Percentiles rank a stretch among this genome's conserved stretches.
phyloP scores from a whole-genome alignment of 257 asterid species.

The Nyctanthes arbortristis region DNA sequence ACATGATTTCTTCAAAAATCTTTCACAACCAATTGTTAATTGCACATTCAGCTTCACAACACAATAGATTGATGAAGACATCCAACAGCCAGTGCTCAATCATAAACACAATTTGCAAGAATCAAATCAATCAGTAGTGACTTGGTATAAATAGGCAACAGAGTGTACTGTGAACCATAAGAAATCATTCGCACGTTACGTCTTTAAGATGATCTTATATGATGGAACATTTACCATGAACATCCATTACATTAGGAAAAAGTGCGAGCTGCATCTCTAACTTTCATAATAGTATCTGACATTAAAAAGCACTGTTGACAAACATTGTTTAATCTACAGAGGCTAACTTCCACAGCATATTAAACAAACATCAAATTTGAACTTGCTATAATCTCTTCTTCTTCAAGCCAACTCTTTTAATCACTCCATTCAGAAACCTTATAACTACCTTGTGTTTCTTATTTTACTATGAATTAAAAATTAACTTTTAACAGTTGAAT shows the following conservation, averaged over 20 bases:
- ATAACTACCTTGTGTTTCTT: not conserved
- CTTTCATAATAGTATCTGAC: not conserved
- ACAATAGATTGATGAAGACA: not conserved
- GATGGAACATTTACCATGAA: not conserved
- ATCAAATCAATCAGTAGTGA: not conserved
- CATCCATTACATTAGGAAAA: not conserved
- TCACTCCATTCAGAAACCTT: not conserved
- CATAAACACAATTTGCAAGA: not conserved
- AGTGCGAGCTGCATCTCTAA: not conserved
- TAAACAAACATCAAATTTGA: not conserved
- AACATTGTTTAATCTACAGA: not conserved
- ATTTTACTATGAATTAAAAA: not conserved
- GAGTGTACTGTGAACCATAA: not conserved
- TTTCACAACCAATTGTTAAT: not conserved
- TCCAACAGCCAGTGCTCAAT: not conserved
- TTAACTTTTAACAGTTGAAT: not conserved
- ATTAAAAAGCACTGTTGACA: not conserved
- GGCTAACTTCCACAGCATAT: not conserved
- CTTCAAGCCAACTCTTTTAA: slow-evolving; percentile 3
- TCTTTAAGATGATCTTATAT: not conserved
- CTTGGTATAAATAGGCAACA: not conserved
- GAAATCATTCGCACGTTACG: not conserved
- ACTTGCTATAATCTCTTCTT: slow-evolving; percentile 3
- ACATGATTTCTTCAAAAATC: slow-evolving; percentile 9
- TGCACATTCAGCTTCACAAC: not conserved